A percentile compares a stretch with the other conserved stretches of the same genome.
phyloP scores from a whole-genome alignment of 2,329 filamentous ascomycete genomes.

The Fusarium guadeloupense region DNA sequence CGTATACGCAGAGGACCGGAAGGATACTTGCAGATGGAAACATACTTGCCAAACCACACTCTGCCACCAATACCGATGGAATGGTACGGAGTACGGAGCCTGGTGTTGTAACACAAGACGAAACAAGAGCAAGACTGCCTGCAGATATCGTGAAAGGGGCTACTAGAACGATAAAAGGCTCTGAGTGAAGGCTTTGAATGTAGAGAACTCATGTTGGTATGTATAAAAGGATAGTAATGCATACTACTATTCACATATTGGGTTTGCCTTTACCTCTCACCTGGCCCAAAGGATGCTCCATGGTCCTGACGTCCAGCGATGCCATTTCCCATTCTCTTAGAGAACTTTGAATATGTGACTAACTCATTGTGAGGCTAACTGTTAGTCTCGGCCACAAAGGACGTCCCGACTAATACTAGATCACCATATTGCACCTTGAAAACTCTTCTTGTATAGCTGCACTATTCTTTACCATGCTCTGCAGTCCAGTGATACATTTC shows the following conservation, averaged over 20 bases:
- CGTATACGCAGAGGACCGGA: too few relatives aligned
- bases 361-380: neutral
- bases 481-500: constrained; percentile 13
- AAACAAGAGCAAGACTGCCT: too few relatives aligned
- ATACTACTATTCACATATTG: neutral
- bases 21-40: too few relatives aligned
- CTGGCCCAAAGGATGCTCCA: neutral
- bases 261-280: neutral
- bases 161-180: too few relatives aligned
- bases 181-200: too few relatives aligned
- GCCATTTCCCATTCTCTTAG: neutral
- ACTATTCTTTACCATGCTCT: constrained; percentile 11
- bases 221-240: too few relatives aligned
- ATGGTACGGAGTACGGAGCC: too few relatives aligned
- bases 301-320: constrained; percentile 17
- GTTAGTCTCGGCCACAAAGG: constrained; percentile 23
- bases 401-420: constrained; percentile 20
- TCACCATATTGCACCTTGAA: neutral
- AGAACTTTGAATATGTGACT: constrained; percentile 4
- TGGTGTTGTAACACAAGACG: too few relatives aligned
- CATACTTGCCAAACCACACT: too few relatives aligned
- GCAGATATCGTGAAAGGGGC: too few relatives aligned
- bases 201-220: too few relatives aligned
- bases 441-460: constrained; percentile 4
- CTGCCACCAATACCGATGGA: too few relatives aligned